These are phyloP conservation scores for Brassica incana DNA, from an alignment of 345 rosid species.

Conservation along the genomic window DNA sequence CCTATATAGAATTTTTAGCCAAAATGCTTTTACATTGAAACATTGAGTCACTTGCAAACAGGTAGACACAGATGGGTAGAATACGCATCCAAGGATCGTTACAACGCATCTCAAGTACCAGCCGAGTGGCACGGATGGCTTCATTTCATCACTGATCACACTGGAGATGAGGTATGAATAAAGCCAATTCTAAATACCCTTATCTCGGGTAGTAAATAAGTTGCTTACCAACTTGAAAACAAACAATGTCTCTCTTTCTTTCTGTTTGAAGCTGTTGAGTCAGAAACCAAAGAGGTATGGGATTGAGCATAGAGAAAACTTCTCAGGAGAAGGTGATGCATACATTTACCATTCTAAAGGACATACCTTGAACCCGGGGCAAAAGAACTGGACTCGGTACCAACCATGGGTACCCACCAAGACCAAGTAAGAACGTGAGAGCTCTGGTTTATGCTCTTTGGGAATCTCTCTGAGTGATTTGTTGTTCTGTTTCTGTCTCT, in stretches of 20 bases:
- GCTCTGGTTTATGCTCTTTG: neutral
- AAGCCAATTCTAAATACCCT: neutral
- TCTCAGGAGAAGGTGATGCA: constrained; percentile 85
- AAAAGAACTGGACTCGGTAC: constrained; percentile 92
- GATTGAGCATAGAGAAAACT: constrained; percentile 81
- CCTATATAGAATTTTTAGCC: neutral
- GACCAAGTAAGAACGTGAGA: constrained; percentile 40
- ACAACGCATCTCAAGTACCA: constrained; percentile 98
- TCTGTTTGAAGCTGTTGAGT: constrained; percentile 69
- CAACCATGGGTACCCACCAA: constrained; percentile 87
- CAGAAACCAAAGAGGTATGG: constrained; percentile 90
- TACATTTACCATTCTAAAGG: constrained; percentile 92
- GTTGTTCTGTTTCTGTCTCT: constrained; percentile 5
- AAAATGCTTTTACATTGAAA: constrained; percentile 2
- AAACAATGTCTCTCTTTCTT: neutral
- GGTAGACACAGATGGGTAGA: constrained; percentile 98
- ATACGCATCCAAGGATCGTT: constrained; percentile 76
- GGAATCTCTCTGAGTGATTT: constrained; percentile 18
- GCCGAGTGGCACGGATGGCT: constrained; percentile 99
- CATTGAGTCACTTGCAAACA: constrained; percentile 28
- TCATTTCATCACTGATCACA: constrained; percentile 90
- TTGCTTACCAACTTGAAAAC: neutral
- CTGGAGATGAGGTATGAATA: constrained; percentile 81
- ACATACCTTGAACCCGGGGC: constrained; percentile 82
- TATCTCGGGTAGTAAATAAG: neutral